Conservation (phyloP, 2,329 filamentous ascomycete genomes). For the Arthrobotrys megalospora region DNA sequence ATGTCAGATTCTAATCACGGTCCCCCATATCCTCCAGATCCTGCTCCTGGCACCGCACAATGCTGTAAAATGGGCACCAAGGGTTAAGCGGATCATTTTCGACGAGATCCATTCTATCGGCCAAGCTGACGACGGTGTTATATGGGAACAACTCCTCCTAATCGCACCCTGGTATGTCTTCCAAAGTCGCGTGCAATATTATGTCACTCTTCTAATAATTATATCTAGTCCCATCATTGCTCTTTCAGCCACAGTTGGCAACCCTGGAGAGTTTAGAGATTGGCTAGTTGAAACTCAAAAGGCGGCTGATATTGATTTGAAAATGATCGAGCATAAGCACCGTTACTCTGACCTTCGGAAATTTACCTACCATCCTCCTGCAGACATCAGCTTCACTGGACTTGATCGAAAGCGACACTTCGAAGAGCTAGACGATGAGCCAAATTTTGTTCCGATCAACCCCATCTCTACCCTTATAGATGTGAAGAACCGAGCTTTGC, state of each 20-base stretch:
- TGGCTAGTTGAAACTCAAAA: constrained; percentile 79
- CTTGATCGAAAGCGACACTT: constrained; percentile 62
- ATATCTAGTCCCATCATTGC: constrained; percentile 77
- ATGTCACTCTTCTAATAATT: not conserved
- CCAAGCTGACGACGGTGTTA: constrained; percentile 80
- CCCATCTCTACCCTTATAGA: constrained; percentile 77
- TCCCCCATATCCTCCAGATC: constrained; percentile 83
- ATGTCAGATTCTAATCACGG: constrained; percentile 83
- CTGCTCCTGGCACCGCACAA: constrained; percentile 80
- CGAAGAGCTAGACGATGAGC: constrained; percentile 70
- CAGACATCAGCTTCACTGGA: constrained; percentile 66
- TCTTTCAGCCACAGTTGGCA: constrained; percentile 84
- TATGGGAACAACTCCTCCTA: constrained; percentile 84
- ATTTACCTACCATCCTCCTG: constrained; percentile 75
- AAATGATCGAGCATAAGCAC: constrained; percentile 78
- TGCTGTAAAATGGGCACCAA: constrained; percentile 76
- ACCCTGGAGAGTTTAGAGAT: constrained; percentile 77
- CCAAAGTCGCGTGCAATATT: not conserved
- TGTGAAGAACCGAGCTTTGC: constrained; percentile 73
- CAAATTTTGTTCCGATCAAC: constrained; percentile 75
- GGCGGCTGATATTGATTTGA: constrained; percentile 75
- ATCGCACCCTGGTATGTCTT: constrained; percentile 74
- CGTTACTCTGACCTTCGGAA: constrained; percentile 85
- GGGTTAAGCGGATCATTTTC: constrained; percentile 83
- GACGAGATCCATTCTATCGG: constrained; percentile 87